Percentiles rank a stretch among this genome's conserved stretches.
phyloP scores from a whole-genome alignment of 2,329 filamentous ascomycete genomes.

The Passalora sequoiae region DNA sequence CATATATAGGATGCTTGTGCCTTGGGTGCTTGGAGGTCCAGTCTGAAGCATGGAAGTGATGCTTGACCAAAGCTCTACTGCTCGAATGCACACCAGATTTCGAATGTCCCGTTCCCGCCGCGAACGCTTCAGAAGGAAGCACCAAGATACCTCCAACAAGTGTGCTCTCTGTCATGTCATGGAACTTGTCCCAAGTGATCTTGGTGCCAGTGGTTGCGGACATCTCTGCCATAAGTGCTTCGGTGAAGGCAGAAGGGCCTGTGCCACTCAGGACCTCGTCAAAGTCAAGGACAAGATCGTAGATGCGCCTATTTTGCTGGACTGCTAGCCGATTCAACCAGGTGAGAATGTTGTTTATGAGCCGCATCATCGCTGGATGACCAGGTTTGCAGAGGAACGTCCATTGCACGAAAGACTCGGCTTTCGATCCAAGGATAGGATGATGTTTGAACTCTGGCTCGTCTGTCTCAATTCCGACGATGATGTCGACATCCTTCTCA shows the following conservation, averaged over 20 bases:
- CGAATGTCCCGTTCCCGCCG: slow-evolving; percentile 66
- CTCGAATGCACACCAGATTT: slow-evolving; percentile 65
- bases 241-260: slow-evolving; percentile 64
- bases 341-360: slow-evolving; percentile 62
- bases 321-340: slow-evolving; percentile 58
- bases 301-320: slow-evolving; percentile 55
- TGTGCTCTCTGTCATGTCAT: slow-evolving; percentile 60
- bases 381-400: slow-evolving; percentile 65
- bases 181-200: slow-evolving; percentile 60
- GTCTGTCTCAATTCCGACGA: slow-evolving; percentile 66
- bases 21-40: slow-evolving; percentile 63
- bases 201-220: slow-evolving; percentile 41
- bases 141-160: slow-evolving; percentile 60
- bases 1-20: slow-evolving; percentile 62
- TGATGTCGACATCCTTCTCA: slow-evolving; percentile 59
- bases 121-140: slow-evolving; percentile 65
- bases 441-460: slow-evolving; percentile 60
- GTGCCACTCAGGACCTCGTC: slow-evolving; percentile 67
- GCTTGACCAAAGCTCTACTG: slow-evolving; percentile 61
- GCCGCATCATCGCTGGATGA: slow-evolving; percentile 60
- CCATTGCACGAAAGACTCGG: slow-evolving; percentile 68
- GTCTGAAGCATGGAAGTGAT: slow-evolving; percentile 68
- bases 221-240: slow-evolving; percentile 61
- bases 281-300: slow-evolving; percentile 59
- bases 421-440: slow-evolving; percentile 61